phyloP scores from a whole-genome alignment of 345 rosid genomes.

The Acer campestre region DNA sequence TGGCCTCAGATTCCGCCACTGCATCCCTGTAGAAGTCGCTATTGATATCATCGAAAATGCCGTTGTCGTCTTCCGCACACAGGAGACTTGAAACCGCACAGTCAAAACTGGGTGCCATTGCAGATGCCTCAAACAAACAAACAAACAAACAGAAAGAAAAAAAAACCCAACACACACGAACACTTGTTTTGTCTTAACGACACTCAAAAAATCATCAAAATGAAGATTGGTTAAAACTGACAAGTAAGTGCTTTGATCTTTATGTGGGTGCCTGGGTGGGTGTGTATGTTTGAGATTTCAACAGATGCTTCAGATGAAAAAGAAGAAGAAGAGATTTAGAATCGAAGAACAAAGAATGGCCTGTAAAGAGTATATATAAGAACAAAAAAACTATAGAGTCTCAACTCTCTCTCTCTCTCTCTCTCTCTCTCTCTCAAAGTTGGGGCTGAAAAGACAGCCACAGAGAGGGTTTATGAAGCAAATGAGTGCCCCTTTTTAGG shows the following conservation, averaged over 20 bases:
- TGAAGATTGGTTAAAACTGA: background rate
- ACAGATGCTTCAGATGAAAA: background rate
- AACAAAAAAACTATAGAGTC: constrained; percentile 19
- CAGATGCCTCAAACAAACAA: constrained; percentile 3
- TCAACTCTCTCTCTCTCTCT: constrained; percentile 11
- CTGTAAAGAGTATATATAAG: constrained; percentile 12
- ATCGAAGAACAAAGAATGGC: constrained; percentile 31
- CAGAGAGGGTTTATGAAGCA: constrained; percentile 48
- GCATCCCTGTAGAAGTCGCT: constrained; percentile 29
- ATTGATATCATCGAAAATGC: constrained; percentile 42
- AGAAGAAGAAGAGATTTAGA: constrained; percentile 5
- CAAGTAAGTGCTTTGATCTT: background rate
- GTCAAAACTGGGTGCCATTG: constrained; percentile 73
- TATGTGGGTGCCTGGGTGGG: background rate
- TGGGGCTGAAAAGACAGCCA: constrained; percentile 36
- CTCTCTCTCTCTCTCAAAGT: constrained; percentile 8
- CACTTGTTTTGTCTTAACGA: constrained; percentile 9
- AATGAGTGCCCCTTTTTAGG: constrained; percentile 46
- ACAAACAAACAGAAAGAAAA: no score
- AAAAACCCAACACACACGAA: background rate
- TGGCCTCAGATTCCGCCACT: constrained; percentile 37
- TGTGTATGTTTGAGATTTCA: background rate
- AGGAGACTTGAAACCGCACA: constrained; percentile 48
- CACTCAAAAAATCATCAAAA: constrained; percentile 20
- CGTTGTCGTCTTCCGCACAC: constrained; percentile 52